Conservation (phyloP, 1,284 basidiomycete genomes). For the Cryptococcus sp. region DNA sequence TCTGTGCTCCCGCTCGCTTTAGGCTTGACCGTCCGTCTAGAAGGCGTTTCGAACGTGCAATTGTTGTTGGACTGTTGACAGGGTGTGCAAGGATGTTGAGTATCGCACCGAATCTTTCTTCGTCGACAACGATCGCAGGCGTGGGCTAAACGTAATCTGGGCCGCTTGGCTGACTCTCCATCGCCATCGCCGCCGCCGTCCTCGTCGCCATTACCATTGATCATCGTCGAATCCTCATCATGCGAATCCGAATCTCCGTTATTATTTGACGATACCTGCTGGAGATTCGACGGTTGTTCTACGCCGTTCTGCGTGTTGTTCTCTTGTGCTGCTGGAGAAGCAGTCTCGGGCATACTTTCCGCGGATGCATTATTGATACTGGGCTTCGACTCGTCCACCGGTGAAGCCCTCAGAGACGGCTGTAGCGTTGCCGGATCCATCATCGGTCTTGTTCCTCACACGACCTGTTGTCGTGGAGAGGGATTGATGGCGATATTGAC, state of each 20-base stretch:
- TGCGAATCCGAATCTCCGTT: not conserved
- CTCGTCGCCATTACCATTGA: not conserved
- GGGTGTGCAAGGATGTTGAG: constrained; percentile 53
- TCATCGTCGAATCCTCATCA: constrained; percentile 2
- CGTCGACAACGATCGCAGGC: constrained; percentile 49
- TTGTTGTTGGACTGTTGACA: constrained; percentile 51
- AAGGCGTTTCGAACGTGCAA: constrained; percentile 54
- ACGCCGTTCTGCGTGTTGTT: not conserved
- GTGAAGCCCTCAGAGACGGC: constrained; percentile 1
- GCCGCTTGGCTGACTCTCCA: constrained; percentile 40
- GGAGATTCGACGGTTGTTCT: too few relatives aligned
- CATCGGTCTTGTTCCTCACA: not conserved
- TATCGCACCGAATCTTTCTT: constrained; percentile 52
- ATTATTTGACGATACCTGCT: too few relatives aligned
- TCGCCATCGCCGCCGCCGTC: not conserved
- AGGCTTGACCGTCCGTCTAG: constrained; percentile 46
- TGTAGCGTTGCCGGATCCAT: constrained; percentile 25
- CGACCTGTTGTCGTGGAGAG: too few relatives aligned
- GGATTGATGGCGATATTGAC: too few relatives aligned
- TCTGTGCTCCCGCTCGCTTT: constrained; percentile 17
- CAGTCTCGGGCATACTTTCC: too few relatives aligned
- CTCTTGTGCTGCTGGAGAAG: not conserved
- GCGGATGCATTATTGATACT: too few relatives aligned
- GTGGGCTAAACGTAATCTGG: constrained; percentile 49
- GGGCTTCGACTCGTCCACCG: constrained; percentile 7